Base-by-base conservation (phyloP, 1,139 yeast genomes). In the Casaregolazyma suthepensis region DNA sequence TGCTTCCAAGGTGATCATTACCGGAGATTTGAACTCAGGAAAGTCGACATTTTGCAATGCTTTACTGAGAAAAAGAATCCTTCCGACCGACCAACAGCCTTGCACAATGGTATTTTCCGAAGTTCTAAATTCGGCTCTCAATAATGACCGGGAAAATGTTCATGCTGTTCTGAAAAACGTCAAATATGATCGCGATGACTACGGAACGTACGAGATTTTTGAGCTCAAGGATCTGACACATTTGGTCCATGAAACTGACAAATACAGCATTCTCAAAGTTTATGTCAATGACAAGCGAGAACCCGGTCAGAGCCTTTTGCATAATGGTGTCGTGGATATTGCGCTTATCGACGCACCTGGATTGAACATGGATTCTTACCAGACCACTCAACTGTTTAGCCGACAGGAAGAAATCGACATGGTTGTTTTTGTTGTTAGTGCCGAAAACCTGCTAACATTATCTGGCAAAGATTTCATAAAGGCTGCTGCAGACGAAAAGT, bases 11-110 rank as follows among this genome's bases (percentile, higher is more conserved):
- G 98, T 94, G 1, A 82, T 94, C 62, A 91, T 94, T 42, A 94
- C 99, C 1, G 99, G 99, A 48, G 99, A 94, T 69, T 78, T 94
- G 62, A 94, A 94, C 68, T 87, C 99, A 0, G 99, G 99, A 4
- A 94, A 94, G 66, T 89, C 97, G 0, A 87, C 96, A 0, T 89
- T 94, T 63, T 94, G 99, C 70, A 94, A 94, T 66, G 94, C 97
- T 0, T 73, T 94, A 49, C 73, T 94, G 58, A 77, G 94, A 60
- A 78, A 95, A 57, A 80, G 81, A 52, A 71, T 94, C 1, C 74
- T 93, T 50, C 99, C 99, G 0, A 96, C 87, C 63, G 99, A 94
- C 69, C 99, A 94, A 66, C 96, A 94, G 65, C 99, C 99, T 1
- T 91, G 98, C 63, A 94, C 99, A 0, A 85, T 89, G 54, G 97